These are phyloP conservation scores for Fusarium scirpi DNA, from an alignment of 2,329 filamentous ascomycete genomes.

Conservation along the genomic window DNA sequence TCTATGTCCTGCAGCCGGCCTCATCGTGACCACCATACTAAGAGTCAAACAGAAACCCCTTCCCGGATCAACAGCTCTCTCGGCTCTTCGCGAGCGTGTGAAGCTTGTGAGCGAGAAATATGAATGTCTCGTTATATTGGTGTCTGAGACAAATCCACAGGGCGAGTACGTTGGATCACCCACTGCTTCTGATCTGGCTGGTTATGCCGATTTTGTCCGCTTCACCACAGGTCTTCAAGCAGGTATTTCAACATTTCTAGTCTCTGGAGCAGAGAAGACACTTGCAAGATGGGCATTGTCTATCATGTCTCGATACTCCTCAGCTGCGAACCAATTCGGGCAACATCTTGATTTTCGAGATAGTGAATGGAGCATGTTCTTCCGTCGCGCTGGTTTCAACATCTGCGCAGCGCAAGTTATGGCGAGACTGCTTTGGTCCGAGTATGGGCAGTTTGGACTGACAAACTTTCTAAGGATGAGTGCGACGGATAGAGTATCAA, in stretches of 20 bases:
- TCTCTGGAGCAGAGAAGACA: slow-evolving; percentile 63
- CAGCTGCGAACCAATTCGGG: slow-evolving; percentile 46
- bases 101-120: slow-evolving; percentile 68
- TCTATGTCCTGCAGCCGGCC: slow-evolving; percentile 74
- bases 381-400: slow-evolving; percentile 54
- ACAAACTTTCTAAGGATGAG: slow-evolving; percentile 50
- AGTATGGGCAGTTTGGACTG: slow-evolving; percentile 48
- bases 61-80: slow-evolving; percentile 60
- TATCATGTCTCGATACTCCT: slow-evolving; percentile 61
- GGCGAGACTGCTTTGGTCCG: slow-evolving; percentile 43
- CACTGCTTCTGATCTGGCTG: slow-evolving; percentile 56
- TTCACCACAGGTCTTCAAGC: slow-evolving; percentile 60
- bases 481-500: slow-evolving; percentile 38
- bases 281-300: slow-evolving; percentile 67
- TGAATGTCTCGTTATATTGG: slow-evolving; percentile 74
- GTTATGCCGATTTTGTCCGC: slow-evolving; percentile 62
- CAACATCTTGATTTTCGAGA: slow-evolving; percentile 55
- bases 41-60: slow-evolving; percentile 78
- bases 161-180: slow-evolving; percentile 58
- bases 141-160: slow-evolving; percentile 65
- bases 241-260: slow-evolving; percentile 57
- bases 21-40: slow-evolving; percentile 78
- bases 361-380: slow-evolving; percentile 55
- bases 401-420: slow-evolving; percentile 53
- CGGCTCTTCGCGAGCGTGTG: slow-evolving; percentile 68